Percentiles rank a stretch among this genome's conserved stretches.
These are phyloP conservation scores for Picochlorum sp. DNA, from an alignment of 139 green algal species.

Conservation along the genomic window DNA sequence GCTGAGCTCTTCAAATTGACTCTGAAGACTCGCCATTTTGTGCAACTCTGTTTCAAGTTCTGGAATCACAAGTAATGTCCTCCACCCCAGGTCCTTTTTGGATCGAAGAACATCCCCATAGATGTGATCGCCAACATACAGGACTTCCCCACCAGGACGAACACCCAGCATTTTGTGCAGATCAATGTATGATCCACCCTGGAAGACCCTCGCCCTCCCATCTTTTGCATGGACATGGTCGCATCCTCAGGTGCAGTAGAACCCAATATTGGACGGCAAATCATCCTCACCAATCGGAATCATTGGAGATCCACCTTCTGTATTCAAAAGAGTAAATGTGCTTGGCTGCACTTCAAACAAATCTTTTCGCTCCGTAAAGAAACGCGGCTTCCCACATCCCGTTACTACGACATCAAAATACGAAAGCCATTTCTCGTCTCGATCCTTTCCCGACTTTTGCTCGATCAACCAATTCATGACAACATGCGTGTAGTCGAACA, in stretches of 20 bases:
- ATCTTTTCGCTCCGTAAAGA: constrained; percentile 56
- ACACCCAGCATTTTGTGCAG: constrained; percentile 86
- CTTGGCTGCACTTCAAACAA: constrained; percentile 57
- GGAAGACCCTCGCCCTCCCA: constrained; percentile 43
- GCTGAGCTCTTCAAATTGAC: constrained; percentile 44
- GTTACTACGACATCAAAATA: constrained; percentile 87
- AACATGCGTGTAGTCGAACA: constrained; percentile 98
- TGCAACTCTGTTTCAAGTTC: constrained; percentile 82
- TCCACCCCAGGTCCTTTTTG: constrained; percentile 85
- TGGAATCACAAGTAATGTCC: constrained; percentile 95
- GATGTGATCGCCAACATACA: constrained; percentile 81
- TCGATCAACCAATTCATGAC: constrained; percentile 91
- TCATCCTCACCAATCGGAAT: constrained; percentile 69
- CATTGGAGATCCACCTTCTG: constrained; percentile 77
- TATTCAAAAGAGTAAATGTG: constrained; percentile 70
- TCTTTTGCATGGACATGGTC: neutral
- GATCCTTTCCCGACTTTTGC: constrained; percentile 26
- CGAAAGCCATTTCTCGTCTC: constrained; percentile 63
- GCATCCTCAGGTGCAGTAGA: constrained; percentile 3
- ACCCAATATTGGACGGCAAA: constrained; percentile 33
- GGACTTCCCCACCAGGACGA: constrained; percentile 41
- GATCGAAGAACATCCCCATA: constrained; percentile 69
- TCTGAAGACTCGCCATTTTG: constrained; percentile 24
- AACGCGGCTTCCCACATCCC: constrained; percentile 71
- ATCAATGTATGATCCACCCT: constrained; percentile 71